A percentile compares a stretch with the other conserved stretches of the same genome.
Conservation (phyloP, 345 rosid species). For the Heritiera littoralis region DNA sequence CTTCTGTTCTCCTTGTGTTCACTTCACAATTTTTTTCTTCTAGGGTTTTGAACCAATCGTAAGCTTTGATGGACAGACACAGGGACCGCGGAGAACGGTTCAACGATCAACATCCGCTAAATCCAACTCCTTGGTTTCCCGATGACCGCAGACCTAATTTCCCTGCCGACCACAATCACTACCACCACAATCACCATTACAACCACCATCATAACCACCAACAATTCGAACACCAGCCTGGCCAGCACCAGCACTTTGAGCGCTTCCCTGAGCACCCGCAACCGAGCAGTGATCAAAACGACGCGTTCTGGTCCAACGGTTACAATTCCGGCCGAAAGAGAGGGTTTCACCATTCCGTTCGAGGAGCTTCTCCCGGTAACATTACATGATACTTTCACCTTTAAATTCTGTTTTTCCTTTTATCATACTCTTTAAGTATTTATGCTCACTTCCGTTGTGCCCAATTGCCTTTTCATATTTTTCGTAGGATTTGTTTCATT, state of each 20-base stretch:
- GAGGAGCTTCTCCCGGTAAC: slow-evolving; percentile 35
- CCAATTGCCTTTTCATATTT: neutral
- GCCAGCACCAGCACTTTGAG: slow-evolving; percentile 35
- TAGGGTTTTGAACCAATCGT: slow-evolving; percentile 10
- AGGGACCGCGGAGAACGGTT: slow-evolving; percentile 27
- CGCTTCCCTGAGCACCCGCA: slow-evolving; percentile 31
- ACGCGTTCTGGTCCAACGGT: slow-evolving; percentile 33
- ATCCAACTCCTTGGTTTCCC: slow-evolving; percentile 24
- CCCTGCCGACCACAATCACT: slow-evolving; percentile 29
- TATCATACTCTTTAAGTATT: neutral
- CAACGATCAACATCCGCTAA: slow-evolving; percentile 30
- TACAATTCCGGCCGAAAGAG: slow-evolving; percentile 48
- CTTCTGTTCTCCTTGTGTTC: neutral
- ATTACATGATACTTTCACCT: neutral
- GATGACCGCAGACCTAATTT: slow-evolving; percentile 23
- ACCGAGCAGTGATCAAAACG: slow-evolving; percentile 35
- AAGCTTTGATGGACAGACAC: slow-evolving; percentile 31
- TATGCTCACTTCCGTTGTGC: neutral
- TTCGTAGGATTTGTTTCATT: neutral
- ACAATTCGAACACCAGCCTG: slow-evolving; percentile 33
- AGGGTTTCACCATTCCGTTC: slow-evolving; percentile 37
- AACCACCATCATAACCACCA: slow-evolving; percentile 29
- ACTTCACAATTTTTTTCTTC: neutral
- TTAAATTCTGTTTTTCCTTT: neutral
- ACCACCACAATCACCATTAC: slow-evolving; percentile 25